phyloP scores from a whole-genome alignment of 1,284 basidiomycete species.

The Austropuccinia psidii region DNA sequence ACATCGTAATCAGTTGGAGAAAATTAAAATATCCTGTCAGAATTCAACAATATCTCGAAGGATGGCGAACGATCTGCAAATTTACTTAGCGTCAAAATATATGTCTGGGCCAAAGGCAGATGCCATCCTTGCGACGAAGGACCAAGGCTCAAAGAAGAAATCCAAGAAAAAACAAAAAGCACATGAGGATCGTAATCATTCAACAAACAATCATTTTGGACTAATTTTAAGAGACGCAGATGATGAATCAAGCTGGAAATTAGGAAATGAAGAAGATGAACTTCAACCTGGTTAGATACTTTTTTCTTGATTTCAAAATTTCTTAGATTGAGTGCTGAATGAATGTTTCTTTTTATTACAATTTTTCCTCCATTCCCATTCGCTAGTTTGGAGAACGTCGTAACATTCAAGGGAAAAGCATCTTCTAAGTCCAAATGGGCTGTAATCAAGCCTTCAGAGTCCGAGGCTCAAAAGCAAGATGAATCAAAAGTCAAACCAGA shows the following conservation, averaged over 20 bases:
- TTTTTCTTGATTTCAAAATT: too few species aligned
- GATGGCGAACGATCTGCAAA: constrained; percentile 48
- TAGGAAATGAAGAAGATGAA: constrained; percentile 37
- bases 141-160: constrained; percentile 57
- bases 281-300: too few species aligned
- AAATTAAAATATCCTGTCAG: too few species aligned
- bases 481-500: constrained; percentile 47
- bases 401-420: constrained; percentile 32
- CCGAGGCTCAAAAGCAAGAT: constrained; percentile 42
- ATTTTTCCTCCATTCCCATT: too few species aligned
- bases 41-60: too few species aligned
- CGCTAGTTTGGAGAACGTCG: constrained; percentile 18
- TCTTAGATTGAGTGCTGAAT: too few species aligned
- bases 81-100: constrained; percentile 58
- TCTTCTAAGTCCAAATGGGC: constrained; percentile 27
- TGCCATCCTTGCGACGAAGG: constrained; percentile 66
- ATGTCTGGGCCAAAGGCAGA: constrained; percentile 97
- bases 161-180: constrained; percentile 65
- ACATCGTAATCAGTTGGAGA: too few species aligned
- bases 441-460: constrained; percentile 23
- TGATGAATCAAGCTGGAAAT: constrained; percentile 20
- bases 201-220: not conserved
- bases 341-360: too few species aligned
- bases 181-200: not conserved
- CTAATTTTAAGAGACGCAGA: constrained; percentile 26